phyloP scores from a whole-genome alignment of 2,329 filamentous ascomycete genomes.

The Trichoderma harzianum region DNA sequence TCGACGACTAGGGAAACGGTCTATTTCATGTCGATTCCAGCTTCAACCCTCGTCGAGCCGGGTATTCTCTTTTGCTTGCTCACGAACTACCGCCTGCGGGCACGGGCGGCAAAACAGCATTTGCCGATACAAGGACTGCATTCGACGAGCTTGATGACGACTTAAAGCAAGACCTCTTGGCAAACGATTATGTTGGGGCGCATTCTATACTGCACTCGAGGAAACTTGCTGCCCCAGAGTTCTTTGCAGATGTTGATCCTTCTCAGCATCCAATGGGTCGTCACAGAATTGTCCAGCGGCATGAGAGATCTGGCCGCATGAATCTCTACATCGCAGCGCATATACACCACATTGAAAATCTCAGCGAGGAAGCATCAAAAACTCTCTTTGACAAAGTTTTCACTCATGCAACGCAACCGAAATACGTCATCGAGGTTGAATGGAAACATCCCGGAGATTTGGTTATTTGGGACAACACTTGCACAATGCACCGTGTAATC shows the following conservation, averaged over 20 bases:
- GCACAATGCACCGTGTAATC: conserved; percentile 52
- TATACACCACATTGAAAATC: conserved; percentile 48
- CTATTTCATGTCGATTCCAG: conserved; percentile 55
- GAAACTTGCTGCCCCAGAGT: conserved; percentile 48
- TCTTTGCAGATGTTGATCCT: conserved; percentile 45
- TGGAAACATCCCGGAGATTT: neutral
- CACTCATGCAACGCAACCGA: conserved; percentile 44
- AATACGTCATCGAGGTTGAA: conserved; percentile 40
- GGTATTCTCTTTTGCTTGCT: conserved; percentile 50
- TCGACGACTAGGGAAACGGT: conserved; percentile 38
- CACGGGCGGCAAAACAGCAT: conserved; percentile 50
- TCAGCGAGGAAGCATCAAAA: conserved; percentile 35
- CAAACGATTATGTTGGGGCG: conserved; percentile 45
- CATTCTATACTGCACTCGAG: conserved; percentile 52
- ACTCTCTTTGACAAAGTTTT: conserved; percentile 41
- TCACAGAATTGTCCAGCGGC: conserved; percentile 49
- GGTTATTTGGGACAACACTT: conserved; percentile 58
- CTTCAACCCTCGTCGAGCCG: conserved; percentile 53
- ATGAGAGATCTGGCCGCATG: conserved; percentile 49
- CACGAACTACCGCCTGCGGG: conserved; percentile 45
- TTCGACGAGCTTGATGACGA: conserved; percentile 43
- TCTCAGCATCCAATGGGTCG: conserved; percentile 36
- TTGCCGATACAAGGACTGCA: conserved; percentile 51
- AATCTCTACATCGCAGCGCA: conserved; percentile 54
- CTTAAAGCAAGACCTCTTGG: conserved; percentile 29